phyloP scores from a whole-genome alignment of 306 rosid genomes.

The Malus asiatica region DNA sequence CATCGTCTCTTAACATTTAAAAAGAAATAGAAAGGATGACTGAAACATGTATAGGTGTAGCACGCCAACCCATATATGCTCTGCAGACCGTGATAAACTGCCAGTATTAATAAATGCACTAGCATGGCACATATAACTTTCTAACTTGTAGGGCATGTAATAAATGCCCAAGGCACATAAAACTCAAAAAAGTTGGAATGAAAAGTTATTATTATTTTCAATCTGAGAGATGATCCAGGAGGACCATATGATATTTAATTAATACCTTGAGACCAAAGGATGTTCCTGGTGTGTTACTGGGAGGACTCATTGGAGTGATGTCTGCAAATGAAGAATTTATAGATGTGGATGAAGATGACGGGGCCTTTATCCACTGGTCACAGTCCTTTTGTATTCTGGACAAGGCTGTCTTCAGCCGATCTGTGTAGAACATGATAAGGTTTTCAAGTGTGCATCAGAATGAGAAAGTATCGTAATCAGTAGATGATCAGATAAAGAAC shows the following conservation, averaged over 20 bases:
- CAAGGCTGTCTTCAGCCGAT: constrained; percentile 78
- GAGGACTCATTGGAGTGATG: constrained; percentile 54
- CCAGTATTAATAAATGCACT: neutral
- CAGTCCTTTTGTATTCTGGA: constrained; percentile 78
- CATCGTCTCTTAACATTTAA: neutral
- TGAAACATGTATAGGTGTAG: neutral
- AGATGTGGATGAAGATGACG: constrained; percentile 53
- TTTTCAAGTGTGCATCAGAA: constrained; percentile 12
- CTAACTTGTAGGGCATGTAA: neutral
- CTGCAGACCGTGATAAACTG: neutral
- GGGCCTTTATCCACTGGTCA: constrained; percentile 72
- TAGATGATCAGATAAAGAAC: neutral
- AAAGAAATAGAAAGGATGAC: neutral
- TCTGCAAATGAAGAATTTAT: constrained; percentile 47
- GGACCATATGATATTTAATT: neutral
- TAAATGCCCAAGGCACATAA: neutral
- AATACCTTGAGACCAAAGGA: constrained; percentile 80
- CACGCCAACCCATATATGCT: neutral
- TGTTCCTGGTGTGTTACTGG: constrained; percentile 48
- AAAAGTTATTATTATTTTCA: neutral
- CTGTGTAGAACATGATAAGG: constrained; percentile 41
- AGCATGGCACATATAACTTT: neutral
- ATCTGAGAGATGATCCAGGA: neutral
- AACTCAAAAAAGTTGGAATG: neutral
- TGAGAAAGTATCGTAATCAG: constrained; percentile 8